Conservation (phyloP, 352 stramenopile species). For the Globisporangium irregulare region DNA sequence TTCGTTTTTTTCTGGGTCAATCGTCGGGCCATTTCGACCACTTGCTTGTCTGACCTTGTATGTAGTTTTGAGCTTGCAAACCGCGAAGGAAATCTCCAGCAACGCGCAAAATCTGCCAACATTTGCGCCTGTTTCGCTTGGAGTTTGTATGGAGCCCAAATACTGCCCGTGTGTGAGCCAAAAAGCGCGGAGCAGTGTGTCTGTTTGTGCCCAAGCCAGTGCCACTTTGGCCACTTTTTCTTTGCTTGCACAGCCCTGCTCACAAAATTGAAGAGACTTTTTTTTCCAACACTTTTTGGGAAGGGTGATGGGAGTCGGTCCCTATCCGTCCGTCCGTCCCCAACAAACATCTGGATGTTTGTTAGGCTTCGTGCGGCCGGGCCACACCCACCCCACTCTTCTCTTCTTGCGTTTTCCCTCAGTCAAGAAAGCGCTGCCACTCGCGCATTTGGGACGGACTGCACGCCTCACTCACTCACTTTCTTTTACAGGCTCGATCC, state of each 20-base stretch:
- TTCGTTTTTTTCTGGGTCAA: background rate
- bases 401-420: background rate
- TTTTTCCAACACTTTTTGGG: background rate
- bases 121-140: background rate
- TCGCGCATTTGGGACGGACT: background rate
- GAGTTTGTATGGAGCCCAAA: background rate
- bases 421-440: background rate
- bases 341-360: background rate
- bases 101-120: background rate
- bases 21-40: background rate
- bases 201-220: background rate
- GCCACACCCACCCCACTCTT: background rate
- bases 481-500: background rate
- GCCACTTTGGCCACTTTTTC: background rate
- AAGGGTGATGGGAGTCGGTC: slow-evolving; percentile 3
- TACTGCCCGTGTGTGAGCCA: background rate
- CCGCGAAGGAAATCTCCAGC: background rate
- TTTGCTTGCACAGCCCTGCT: background rate
- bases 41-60: background rate
- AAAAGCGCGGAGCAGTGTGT: background rate
- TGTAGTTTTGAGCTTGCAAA: background rate
- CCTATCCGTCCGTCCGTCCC: slow-evolving; percentile 1
- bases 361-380: background rate
- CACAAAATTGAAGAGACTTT: slow-evolving; percentile 9
- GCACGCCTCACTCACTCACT: background rate